Percentiles rank a stretch among this genome's conserved stretches.
Conservation (phyloP, 257 asterid genomes). For the Orobanche coerulescens region DNA sequence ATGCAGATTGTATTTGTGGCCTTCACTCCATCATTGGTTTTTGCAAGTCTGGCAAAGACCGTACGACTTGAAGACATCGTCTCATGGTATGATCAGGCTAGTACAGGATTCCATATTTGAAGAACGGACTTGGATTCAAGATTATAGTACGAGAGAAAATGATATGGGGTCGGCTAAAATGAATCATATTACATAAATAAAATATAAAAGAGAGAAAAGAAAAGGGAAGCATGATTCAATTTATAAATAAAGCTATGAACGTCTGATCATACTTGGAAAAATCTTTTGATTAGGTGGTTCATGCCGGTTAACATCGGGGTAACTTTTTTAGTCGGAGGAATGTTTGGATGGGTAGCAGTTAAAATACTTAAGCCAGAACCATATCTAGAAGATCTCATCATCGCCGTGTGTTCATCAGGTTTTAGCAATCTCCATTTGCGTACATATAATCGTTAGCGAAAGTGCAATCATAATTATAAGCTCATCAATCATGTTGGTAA, state of each 20-base stretch:
- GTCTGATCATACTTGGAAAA: not conserved
- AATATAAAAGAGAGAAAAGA: too few relatives aligned
- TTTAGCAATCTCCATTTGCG: not conserved
- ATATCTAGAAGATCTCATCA: conserved; percentile 50
- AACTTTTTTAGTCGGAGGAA: conserved; percentile 70
- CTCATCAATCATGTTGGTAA: conserved; percentile 27
- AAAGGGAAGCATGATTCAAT: too few relatives aligned
- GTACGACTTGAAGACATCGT: conserved; percentile 63
- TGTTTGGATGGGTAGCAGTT: conserved; percentile 69
- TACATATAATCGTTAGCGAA: too few relatives aligned
- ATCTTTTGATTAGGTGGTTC: conserved; percentile 61
- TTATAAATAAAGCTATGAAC: too few relatives aligned
- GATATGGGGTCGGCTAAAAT: too few relatives aligned
- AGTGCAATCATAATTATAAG: not conserved
- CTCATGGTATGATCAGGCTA: conserved; percentile 40
- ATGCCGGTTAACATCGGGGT: conserved; percentile 84
- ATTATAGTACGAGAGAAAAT: too few relatives aligned
- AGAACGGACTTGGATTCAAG: too few relatives aligned
- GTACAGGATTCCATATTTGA: too few relatives aligned
- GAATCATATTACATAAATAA: too few relatives aligned
- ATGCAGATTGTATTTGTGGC: conserved; percentile 60
- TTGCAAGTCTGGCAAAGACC: conserved; percentile 55
- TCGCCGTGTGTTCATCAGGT: conserved; percentile 82
- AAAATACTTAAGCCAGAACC: conserved; percentile 70
- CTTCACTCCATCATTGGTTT: conserved; percentile 70